phyloP scores from a whole-genome alignment of 2,329 filamentous ascomycete species.

The Nemania diffusa region DNA sequence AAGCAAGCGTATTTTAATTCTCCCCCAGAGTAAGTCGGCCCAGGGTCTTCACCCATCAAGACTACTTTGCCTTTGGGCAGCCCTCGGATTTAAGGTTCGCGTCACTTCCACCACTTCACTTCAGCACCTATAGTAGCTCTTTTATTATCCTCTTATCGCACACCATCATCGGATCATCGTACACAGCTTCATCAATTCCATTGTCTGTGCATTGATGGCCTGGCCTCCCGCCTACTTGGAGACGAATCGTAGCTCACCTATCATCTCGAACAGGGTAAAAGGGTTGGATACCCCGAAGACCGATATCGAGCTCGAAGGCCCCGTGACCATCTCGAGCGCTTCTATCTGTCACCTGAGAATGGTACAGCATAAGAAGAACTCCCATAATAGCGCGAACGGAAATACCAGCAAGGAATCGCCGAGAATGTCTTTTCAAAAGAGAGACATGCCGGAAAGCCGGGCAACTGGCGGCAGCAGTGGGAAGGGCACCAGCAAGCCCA shows the following conservation, averaged over 20 bases:
- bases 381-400: conserved; percentile 47
- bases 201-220: conserved; percentile 18
- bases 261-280: conserved; percentile 41
- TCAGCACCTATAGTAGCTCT: conserved; percentile 37
- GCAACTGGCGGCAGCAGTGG: conserved; percentile 43
- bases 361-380: conserved; percentile 50
- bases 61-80: conserved; percentile 29
- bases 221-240: conserved; percentile 11
- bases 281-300: conserved; percentile 41
- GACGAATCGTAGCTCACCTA: conserved; percentile 36
- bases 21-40: conserved; percentile 41
- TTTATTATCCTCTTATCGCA: conserved; percentile 37
- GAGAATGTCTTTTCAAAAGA: conserved; percentile 48
- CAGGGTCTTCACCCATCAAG: conserved; percentile 14
- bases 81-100: conserved; percentile 39
- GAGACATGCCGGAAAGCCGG: conserved; percentile 44
- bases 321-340: conserved; percentile 34
- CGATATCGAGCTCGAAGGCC: conserved; percentile 41
- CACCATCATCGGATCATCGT: conserved; percentile 24
- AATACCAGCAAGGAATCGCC: conserved; percentile 46
- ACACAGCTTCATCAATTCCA: conserved; percentile 40
- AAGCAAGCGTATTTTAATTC: conserved; percentile 38
- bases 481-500: conserved; percentile 54
- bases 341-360: conserved; percentile 47
- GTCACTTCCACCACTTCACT: conserved; percentile 41